Evolutionary conservation across 805 yeast genomes (phyloP).

Genomic region (Ogataea pignaliae): DNA sequence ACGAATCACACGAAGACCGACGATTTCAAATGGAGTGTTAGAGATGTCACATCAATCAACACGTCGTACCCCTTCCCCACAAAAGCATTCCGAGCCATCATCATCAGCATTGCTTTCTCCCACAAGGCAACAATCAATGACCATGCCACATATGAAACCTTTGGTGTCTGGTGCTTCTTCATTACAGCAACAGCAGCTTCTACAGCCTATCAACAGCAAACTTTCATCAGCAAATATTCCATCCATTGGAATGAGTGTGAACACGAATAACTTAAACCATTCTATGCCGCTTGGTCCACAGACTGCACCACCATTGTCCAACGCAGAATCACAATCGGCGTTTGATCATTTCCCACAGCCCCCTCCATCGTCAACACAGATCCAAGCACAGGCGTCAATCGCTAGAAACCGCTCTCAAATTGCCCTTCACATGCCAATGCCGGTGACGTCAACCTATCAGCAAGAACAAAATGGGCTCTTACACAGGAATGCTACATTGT

Average conservation of each 20-base stretch:
- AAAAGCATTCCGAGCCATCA: slow-evolving; percentile 24
- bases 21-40: slow-evolving; percentile 37
- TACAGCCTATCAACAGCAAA: slow-evolving; percentile 54
- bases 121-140: slow-evolving; percentile 23
- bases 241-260: not conserved
- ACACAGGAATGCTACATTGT: slow-evolving; percentile 2
- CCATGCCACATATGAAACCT: slow-evolving; percentile 45
- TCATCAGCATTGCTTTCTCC: slow-evolving; percentile 22
- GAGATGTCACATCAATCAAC: slow-evolving; percentile 17
- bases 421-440: slow-evolving; percentile 73
- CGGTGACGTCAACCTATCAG: slow-evolving; percentile 38
- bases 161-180: slow-evolving; percentile 34
- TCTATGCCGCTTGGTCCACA: slow-evolving; percentile 21
- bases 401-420: slow-evolving; percentile 48
- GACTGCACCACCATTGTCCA: slow-evolving; percentile 24
- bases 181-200: slow-evolving; percentile 37
- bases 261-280: not conserved
- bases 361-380: slow-evolving; percentile 4
- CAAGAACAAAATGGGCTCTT: slow-evolving; percentile 30
- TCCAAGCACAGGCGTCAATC: slow-evolving; percentile 17
- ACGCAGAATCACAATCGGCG: slow-evolving; percentile 10
- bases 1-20: slow-evolving; percentile 28
- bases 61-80: slow-evolving; percentile 45
- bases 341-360: not conserved
- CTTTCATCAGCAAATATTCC: slow-evolving; percentile 2